Evolutionary conservation across 208 protist genomes (phyloP), one percentile per base, ranked within the genome.

Genomic region (Naegleria fowleri): DNA sequence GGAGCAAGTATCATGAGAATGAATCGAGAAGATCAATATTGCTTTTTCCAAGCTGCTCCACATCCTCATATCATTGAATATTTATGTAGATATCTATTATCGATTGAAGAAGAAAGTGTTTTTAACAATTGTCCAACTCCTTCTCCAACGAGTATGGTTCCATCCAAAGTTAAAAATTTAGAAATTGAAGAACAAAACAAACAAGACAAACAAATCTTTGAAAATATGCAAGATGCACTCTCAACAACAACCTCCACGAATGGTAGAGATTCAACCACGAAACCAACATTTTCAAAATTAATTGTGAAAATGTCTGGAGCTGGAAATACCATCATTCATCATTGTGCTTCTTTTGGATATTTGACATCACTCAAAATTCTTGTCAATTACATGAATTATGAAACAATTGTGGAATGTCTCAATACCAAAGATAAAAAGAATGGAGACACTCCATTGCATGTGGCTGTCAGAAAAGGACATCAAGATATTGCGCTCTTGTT

Each of bases 181-280:
- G 67, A 79, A 79, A 79, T 79, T 79, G 67, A 29, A 79, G 29
- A 79, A 13, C 67, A 79, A 79, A 79, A 79, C n/a, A 79, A 79
- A 33, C 16, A 79, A 36, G 67, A 79, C 29, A 29, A 36, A 33
- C 6, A 36, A 79, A 13, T 79, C 9, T 19, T 79, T 79, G 67
- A 36, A 36, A 19, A 79, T 13, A 36, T 79, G 6, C 0, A 29
- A 36, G 9, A 13, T 79, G 67, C 67, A 79, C 19, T 9, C n/a
- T 36, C 67, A 2, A 13, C 29, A 36, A 13, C 67, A 76, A 5
- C 58, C 16, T n/a, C 19, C 36, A 36, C 9, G 29, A 67, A 13
- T 67, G 13, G 55, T 67, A 67, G 55, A 29, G 55, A 67, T 67
- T 2, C 55, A 67, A 29, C 22, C 22, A n/a, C 6, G n/a, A 79